Evolutionary conservation across 1,284 basidiomycete genomes (phyloP).

Genomic region (Cerrena zonata): DNA sequence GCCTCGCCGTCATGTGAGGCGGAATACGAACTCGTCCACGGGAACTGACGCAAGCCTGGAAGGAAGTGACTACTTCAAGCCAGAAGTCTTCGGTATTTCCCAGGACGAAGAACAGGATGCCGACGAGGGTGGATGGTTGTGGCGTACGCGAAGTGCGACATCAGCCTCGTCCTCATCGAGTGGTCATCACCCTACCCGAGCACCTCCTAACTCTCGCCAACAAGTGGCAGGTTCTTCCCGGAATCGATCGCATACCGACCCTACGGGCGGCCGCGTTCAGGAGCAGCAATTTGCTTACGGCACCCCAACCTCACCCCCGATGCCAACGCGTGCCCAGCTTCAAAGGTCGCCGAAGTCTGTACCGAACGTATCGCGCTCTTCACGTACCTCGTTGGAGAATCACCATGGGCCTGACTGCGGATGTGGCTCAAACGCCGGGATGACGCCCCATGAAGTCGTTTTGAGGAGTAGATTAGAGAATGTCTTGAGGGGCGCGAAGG

Average conservation of each 20-base stretch:
- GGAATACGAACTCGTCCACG: constrained; percentile 22
- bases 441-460: constrained; percentile 51
- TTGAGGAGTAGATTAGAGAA: constrained; percentile 50
- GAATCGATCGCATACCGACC: constrained; percentile 7
- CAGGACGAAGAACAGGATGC: constrained; percentile 28
- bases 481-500: constrained; percentile 36
- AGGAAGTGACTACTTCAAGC: constrained; percentile 18
- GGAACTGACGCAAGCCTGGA: constrained; percentile 23
- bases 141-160: constrained; percentile 14
- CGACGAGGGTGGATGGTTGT: constrained; percentile 23
- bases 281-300: constrained; percentile 13
- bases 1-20: constrained; percentile 12
- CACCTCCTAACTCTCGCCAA: constrained; percentile 8
- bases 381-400: neutral
- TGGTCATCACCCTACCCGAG: constrained; percentile 9
- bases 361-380: constrained; percentile 14
- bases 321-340: constrained; percentile 21
- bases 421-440: constrained; percentile 8
- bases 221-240: constrained; percentile 5
- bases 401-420: constrained; percentile 9
- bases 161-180: constrained; percentile 19
- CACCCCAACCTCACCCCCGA: constrained; percentile 22
- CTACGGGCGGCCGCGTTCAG: neutral
- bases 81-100: constrained; percentile 21
- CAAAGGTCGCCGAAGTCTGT: constrained; percentile 24